Conservation (phyloP, 2,329 filamentous ascomycete genomes). For the Metarhizium album region DNA sequence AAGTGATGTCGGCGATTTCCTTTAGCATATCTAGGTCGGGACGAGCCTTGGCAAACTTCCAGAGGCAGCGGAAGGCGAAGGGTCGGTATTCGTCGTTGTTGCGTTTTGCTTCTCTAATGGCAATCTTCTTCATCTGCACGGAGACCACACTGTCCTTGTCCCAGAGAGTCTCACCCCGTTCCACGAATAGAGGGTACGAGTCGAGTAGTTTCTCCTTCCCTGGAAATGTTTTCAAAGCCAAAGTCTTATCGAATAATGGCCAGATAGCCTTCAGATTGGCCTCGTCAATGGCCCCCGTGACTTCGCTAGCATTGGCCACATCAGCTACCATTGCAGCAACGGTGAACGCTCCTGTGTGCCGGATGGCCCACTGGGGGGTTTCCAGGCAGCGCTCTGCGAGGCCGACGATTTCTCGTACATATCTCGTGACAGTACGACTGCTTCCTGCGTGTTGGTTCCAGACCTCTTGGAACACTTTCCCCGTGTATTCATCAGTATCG, state of each 20-base stretch:
- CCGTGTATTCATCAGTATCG: slow-evolving; percentile 70
- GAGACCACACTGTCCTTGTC: slow-evolving; percentile 39
- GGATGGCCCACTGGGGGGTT: slow-evolving; percentile 78
- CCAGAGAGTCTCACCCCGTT: slow-evolving; percentile 50
- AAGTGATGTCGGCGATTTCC: slow-evolving; percentile 54
- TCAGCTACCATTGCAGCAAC: slow-evolving; percentile 63
- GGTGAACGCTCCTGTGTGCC: slow-evolving; percentile 76
- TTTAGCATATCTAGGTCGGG: slow-evolving; percentile 60
- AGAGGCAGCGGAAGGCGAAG: slow-evolving; percentile 61
- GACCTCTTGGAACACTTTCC: slow-evolving; percentile 69
- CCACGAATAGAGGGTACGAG: slow-evolving; percentile 68
- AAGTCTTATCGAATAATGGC: slow-evolving; percentile 71
- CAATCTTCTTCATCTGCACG: slow-evolving; percentile 67
- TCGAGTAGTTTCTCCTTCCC: slow-evolving; percentile 80
- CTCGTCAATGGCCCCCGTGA: slow-evolving; percentile 47
- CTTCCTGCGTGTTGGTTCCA: slow-evolving; percentile 91
- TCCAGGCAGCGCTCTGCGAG: slow-evolving; percentile 60
- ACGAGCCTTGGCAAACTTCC: slow-evolving; percentile 57
- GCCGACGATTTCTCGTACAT: slow-evolving; percentile 68
- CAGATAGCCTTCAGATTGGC: slow-evolving; percentile 57
- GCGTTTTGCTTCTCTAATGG: slow-evolving; percentile 77
- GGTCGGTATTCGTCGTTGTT: slow-evolving; percentile 79
- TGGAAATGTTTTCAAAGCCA: slow-evolving; percentile 83
- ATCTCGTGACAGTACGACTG: slow-evolving; percentile 68
- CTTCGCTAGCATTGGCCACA: slow-evolving; percentile 47